phyloP scores from a whole-genome alignment of 768 basidiomycete species.

The Leccinellum luteum region DNA sequence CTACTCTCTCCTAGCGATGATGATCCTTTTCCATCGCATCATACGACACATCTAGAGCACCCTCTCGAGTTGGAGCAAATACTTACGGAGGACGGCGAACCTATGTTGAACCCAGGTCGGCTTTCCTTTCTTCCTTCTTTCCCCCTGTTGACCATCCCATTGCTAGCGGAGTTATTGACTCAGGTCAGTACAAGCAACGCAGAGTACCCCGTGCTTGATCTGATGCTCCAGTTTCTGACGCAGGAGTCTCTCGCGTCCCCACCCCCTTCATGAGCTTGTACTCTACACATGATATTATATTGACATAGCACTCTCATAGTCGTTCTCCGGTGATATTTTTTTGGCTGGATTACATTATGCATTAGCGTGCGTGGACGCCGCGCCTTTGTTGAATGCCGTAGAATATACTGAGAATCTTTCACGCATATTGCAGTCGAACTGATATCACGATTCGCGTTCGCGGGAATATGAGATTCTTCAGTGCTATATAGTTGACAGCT shows the following conservation, averaged over 20 bases:
- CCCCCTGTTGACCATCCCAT: slow-evolving; percentile 4
- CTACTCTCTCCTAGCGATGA: slow-evolving; percentile 22
- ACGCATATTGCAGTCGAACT: slow-evolving; percentile 3
- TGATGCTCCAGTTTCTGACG: slow-evolving; percentile 25
- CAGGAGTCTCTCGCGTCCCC: slow-evolving; percentile 70
- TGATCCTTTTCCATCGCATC: slow-evolving; percentile 28
- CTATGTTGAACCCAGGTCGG: slow-evolving; percentile 68
- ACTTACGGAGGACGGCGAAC: slow-evolving; percentile 61
- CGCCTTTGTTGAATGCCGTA: slow-evolving; percentile 12
- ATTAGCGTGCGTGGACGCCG: slow-evolving; percentile 16
- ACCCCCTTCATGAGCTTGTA: slow-evolving; percentile 48
- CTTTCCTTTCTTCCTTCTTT: slow-evolving; percentile 3
- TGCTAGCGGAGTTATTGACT: slow-evolving; percentile 54
- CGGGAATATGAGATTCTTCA: neutral
- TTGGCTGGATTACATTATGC: slow-evolving; percentile 25
- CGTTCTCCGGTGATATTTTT: slow-evolving; percentile 4
- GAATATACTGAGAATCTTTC: slow-evolving; percentile 13
- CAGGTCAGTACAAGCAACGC: slow-evolving; percentile 42
- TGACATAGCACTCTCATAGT: slow-evolving; percentile 20
- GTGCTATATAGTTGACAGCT: slow-evolving; percentile 35
- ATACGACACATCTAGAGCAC: slow-evolving; percentile 27
- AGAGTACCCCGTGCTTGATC: slow-evolving; percentile 20
- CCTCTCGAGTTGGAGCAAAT: slow-evolving; percentile 52
- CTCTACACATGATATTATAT: slow-evolving; percentile 24
- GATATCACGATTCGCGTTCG: slow-evolving; percentile 20